These are phyloP conservation scores for Schoenoplectus tabernaemontani DNA, from an alignment of 202 grass and related monocot genomes.

Conservation along the genomic window DNA sequence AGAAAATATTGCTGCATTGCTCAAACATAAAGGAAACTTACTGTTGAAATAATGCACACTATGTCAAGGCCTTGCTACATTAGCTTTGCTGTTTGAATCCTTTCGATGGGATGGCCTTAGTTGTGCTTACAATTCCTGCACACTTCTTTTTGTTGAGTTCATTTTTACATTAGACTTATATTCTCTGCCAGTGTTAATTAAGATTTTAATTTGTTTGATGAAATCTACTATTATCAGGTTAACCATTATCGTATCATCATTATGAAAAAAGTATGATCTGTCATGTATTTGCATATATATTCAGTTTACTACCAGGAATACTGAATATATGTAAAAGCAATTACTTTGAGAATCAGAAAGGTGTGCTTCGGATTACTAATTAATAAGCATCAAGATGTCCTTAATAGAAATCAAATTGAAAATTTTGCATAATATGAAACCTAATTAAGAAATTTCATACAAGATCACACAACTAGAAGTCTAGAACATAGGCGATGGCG, in stretches of 20 bases:
- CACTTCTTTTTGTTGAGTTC: not conserved
- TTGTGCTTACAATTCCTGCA: not conserved
- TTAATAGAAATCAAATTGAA: not conserved
- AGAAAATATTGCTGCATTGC: no score
- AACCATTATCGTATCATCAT: not conserved
- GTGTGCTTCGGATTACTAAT: not conserved
- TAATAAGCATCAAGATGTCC: conserved; percentile 1
- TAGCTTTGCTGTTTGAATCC: not conserved
- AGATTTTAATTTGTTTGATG: not conserved
- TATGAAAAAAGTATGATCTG: not conserved
- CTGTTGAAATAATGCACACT: not conserved
- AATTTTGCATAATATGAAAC: not conserved
- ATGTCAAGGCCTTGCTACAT: not conserved
- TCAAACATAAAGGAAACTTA: not conserved
- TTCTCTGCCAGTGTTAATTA: not conserved
- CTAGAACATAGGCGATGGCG: conserved; percentile 11
- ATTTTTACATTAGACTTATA: not conserved
- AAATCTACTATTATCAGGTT: not conserved
- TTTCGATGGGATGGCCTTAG: not conserved
- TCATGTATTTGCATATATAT: not conserved
- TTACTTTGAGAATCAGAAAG: not conserved
- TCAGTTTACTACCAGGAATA: not conserved
- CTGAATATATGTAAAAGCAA: not conserved
- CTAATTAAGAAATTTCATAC: not conserved
- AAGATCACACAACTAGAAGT: conserved; percentile 17